phyloP scores from a whole-genome alignment of 257 asterid genomes.

The Petunia axillaris region DNA sequence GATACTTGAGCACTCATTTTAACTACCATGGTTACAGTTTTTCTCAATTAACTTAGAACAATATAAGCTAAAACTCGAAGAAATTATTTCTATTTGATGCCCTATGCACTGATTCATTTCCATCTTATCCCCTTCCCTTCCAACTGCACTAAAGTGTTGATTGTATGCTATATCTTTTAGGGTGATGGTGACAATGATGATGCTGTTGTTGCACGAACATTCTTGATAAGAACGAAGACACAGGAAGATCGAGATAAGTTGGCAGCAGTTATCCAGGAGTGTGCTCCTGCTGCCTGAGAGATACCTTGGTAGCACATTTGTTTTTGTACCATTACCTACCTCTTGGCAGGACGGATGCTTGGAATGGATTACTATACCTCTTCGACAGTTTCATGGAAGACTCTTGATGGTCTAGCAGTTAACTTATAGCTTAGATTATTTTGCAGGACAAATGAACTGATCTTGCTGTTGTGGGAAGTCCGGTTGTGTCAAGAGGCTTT shows the following conservation, averaged over 20 bases:
- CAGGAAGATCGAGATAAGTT: constrained; percentile 81
- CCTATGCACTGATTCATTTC: background rate
- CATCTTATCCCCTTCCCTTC: background rate
- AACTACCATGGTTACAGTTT: background rate
- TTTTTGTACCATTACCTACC: constrained; percentile 49
- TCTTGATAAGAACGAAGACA: constrained; percentile 70
- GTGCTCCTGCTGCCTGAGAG: constrained; percentile 74
- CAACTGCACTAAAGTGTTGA: background rate
- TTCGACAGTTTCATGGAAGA: constrained; percentile 2
- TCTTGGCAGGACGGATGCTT: constrained; percentile 14
- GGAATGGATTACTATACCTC: constrained; percentile 20
- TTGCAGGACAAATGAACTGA: constrained; percentile 9
- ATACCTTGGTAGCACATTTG: constrained; percentile 21
- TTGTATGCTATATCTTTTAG: constrained; percentile 31
- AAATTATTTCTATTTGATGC: background rate
- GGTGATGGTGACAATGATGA: constrained; percentile 64
- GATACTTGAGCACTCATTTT: constrained; percentile 11
- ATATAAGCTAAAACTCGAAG: background rate
- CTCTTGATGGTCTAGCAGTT: constrained; percentile 19
- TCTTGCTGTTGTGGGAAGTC: constrained; percentile 9
- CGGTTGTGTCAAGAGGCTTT: constrained; percentile 20
- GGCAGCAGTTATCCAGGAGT: constrained; percentile 75
- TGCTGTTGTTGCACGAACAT: constrained; percentile 68
- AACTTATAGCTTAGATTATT: constrained; percentile 19
- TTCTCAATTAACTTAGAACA: background rate